Conservation (phyloP, 306 rosid species). For the Corylus americana region DNA sequence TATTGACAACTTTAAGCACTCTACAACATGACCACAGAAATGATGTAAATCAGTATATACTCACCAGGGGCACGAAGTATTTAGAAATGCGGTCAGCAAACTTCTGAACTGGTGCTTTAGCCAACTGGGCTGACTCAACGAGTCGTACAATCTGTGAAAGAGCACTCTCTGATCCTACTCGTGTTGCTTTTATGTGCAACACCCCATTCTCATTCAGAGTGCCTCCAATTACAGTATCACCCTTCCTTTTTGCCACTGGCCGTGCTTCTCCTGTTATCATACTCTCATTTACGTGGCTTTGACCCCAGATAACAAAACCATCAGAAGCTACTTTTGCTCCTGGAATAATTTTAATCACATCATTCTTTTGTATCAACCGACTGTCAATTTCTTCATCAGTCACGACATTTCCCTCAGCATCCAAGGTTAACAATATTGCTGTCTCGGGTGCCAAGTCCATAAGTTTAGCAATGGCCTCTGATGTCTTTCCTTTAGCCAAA, state of each 20-base stretch:
- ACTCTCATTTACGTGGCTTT: constrained; percentile 81
- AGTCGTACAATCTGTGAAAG: constrained; percentile 83
- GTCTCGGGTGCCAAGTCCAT: constrained; percentile 73
- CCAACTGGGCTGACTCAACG: constrained; percentile 91
- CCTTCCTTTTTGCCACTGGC: constrained; percentile 55
- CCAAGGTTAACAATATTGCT: constrained; percentile 50
- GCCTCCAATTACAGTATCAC: constrained; percentile 79
- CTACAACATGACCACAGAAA: not conserved
- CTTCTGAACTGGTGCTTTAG: constrained; percentile 89
- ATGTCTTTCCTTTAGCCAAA: constrained; percentile 80
- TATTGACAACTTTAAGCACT: not conserved
- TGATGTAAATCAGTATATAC: not conserved
- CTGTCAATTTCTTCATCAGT: constrained; percentile 62
- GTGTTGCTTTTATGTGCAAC: constrained; percentile 72
- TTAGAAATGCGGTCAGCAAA: constrained; percentile 77
- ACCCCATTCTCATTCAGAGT: constrained; percentile 83
- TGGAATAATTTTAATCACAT: constrained; percentile 64
- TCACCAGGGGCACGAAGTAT: constrained; percentile 80
- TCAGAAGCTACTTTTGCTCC: constrained; percentile 79
- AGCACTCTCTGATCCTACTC: constrained; percentile 83
- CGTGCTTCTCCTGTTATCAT: constrained; percentile 86
- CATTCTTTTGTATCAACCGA: constrained; percentile 66
- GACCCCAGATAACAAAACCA: constrained; percentile 71
- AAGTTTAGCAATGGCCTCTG: constrained; percentile 87
- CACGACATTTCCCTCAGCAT: constrained; percentile 48